A percentile compares a stretch with the other conserved stretches of the same genome.
phyloP scores from a whole-genome alignment of 2,329 filamentous ascomycete species.

The Botrytis deweyae region DNA sequence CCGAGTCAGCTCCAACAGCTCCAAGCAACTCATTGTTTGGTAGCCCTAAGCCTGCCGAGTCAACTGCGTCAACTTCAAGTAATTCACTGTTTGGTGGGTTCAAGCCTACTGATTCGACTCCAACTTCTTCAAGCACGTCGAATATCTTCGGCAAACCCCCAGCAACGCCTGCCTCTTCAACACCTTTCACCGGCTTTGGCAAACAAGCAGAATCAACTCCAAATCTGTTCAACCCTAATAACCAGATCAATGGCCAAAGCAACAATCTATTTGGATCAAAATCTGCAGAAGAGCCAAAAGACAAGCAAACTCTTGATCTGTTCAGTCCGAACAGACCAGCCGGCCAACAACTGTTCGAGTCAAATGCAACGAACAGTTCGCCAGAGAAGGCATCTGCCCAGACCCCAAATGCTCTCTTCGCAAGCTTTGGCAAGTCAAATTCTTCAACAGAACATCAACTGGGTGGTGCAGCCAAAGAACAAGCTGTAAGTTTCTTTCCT shows the following conservation, averaged over 20 bases:
- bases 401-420: conserved; percentile 9
- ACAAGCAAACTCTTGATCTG: conserved; percentile 1
- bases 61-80: not conserved
- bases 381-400: conserved; percentile 3
- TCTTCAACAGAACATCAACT: not conserved
- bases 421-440: conserved; percentile 2
- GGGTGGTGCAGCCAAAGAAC: not conserved
- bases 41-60: not conserved
- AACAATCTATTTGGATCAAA: conserved; percentile 10
- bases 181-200: not conserved
- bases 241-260: conserved; percentile 10
- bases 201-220: conserved; percentile 5
- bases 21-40: not conserved
- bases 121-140: not conserved
- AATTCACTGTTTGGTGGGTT: not conserved
- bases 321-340: not conserved
- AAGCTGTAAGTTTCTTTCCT: not conserved
- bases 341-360: not conserved
- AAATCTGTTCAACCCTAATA: conserved; percentile 7
- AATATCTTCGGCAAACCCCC: not conserved
- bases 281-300: conserved; percentile 9
- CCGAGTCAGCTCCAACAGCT: not conserved
- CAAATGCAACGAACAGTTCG: not conserved
- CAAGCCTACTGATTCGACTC: not conserved
- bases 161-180: not conserved